A percentile compares a stretch with the other conserved stretches of the same genome.
Evolutionary conservation across 164 flowering plant genomes (phyloP).

Genomic region (Magnolia officinalis): DNA sequence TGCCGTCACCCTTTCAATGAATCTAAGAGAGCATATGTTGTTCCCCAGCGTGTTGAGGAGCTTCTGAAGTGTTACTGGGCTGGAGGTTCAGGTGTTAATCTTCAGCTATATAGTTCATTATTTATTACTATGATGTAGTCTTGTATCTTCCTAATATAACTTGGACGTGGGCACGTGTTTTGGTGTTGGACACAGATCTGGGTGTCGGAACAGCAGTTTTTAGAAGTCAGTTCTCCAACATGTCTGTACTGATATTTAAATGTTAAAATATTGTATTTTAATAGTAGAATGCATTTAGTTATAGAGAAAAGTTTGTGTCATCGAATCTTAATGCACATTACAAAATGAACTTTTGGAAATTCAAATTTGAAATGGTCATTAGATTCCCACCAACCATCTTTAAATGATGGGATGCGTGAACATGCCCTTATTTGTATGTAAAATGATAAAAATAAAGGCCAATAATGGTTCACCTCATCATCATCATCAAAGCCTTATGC

Average conservation of each 20-base stretch:
- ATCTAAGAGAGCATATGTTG: constrained; percentile 97
- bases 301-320: too few relatives aligned
- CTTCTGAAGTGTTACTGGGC: constrained; percentile 94
- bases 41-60: constrained; percentile 93
- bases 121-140: background rate
- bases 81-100: constrained; percentile 66
- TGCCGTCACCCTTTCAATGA: constrained; percentile 99
- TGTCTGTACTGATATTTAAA: too few relatives aligned
- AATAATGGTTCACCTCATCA: too few relatives aligned
- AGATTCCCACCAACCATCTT: too few relatives aligned
- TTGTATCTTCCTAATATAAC: background rate
- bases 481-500: too few relatives aligned
- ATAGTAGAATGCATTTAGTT: too few relatives aligned
- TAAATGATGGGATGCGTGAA: too few relatives aligned
- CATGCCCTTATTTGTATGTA: too few relatives aligned
- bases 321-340: background rate
- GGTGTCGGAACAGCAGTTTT: background rate
- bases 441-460: too few relatives aligned
- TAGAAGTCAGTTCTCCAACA: background rate
- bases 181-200: background rate
- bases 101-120: background rate
- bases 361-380: too few relatives aligned
- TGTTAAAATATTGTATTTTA: too few relatives aligned
- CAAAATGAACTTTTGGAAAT: too few relatives aligned
- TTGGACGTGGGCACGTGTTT: background rate